A percentile compares a stretch with the other conserved stretches of the same genome.
Evolutionary conservation across 768 basidiomycete genomes (phyloP).

Genomic region (Xerocomellus intermedius): DNA sequence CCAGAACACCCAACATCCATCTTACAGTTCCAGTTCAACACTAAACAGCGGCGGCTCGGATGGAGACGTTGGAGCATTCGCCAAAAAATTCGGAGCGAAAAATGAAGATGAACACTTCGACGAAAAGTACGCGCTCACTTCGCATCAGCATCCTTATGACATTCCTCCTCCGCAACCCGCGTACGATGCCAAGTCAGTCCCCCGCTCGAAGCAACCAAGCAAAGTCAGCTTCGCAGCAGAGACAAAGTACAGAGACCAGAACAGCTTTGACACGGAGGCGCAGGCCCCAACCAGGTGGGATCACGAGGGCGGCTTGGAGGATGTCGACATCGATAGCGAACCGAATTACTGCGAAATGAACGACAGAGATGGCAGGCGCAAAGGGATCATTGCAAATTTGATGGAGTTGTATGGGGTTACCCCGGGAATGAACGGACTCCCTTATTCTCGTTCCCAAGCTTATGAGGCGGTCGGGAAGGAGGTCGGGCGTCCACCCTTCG

Average conservation of each 20-base stretch:
- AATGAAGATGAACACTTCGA: constrained; percentile 27
- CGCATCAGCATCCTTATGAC: constrained; percentile 61
- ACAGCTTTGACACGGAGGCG: constrained; percentile 25
- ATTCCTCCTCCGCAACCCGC: constrained; percentile 51
- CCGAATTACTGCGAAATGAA: constrained; percentile 17
- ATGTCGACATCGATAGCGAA: constrained; percentile 12
- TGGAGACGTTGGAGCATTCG: constrained; percentile 17
- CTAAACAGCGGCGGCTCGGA: constrained; percentile 27
- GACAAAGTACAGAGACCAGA: constrained; percentile 11
- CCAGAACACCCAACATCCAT: constrained; percentile 28
- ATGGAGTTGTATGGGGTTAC: constrained; percentile 32
- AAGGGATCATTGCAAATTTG: constrained; percentile 29
- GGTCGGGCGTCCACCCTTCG: constrained; percentile 5
- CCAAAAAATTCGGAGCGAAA: constrained; percentile 12
- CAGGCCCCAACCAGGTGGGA: constrained; percentile 9
- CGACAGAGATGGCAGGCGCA: constrained; percentile 24
- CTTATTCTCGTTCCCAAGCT: constrained; percentile 24
- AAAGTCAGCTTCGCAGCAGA: constrained; percentile 43
- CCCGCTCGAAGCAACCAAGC: constrained; percentile 17
- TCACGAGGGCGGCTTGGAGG: constrained; percentile 19
- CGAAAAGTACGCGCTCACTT: constrained; percentile 48
- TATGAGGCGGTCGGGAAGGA: constrained; percentile 16
- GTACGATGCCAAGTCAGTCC: constrained; percentile 29
- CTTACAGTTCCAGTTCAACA: constrained; percentile 40
- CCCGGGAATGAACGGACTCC: constrained; percentile 23